phyloP scores from a whole-genome alignment of 2,329 filamentous ascomycete genomes.

The Neurospora sp. region DNA sequence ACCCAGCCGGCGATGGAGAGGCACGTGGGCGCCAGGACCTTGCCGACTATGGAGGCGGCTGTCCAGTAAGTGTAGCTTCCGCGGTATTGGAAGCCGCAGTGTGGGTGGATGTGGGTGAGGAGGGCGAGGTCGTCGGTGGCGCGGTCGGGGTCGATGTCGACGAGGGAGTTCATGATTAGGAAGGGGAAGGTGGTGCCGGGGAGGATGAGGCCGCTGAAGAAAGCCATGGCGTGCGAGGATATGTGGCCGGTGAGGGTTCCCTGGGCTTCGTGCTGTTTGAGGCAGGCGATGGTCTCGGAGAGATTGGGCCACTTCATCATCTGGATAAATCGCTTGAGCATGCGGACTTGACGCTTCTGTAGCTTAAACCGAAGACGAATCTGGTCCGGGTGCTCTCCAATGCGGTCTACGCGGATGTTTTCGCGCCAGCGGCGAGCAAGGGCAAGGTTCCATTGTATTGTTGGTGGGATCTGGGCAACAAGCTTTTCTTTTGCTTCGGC shows the following conservation, averaged over 20 bases:
- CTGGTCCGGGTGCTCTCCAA: conserved; percentile 41
- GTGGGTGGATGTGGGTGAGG: conserved; percentile 57
- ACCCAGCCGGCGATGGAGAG: conserved; percentile 64
- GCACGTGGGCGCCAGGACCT: conserved; percentile 64
- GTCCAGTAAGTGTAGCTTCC: conserved; percentile 70
- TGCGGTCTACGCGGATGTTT: conserved; percentile 55
- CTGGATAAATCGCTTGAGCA: conserved; percentile 57
- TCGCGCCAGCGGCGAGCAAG: conserved; percentile 65
- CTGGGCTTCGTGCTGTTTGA: conserved; percentile 50
- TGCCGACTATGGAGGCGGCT: conserved; percentile 60
- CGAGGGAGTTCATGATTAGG: conserved; percentile 67
- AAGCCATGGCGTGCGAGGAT: conserved; percentile 65
- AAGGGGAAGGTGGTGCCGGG: conserved; percentile 62
- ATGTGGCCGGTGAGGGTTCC: conserved; percentile 43
- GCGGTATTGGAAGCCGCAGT: conserved; percentile 67
- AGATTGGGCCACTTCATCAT: conserved; percentile 73
- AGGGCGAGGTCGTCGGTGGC: conserved; percentile 55
- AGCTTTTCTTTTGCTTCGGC: conserved; percentile 56
- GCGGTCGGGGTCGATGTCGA: conserved; percentile 62
- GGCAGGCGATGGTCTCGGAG: conserved; percentile 48
- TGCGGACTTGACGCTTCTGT: conserved; percentile 58
- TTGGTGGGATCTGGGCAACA: conserved; percentile 54
- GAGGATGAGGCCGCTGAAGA: conserved; percentile 64
- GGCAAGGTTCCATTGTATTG: conserved; percentile 62
- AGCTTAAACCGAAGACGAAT: conserved; percentile 55